Percentiles rank a stretch among this genome's conserved stretches.
phyloP scores from a whole-genome alignment of 1,284 basidiomycete species.

The Volvariella surrecta region DNA sequence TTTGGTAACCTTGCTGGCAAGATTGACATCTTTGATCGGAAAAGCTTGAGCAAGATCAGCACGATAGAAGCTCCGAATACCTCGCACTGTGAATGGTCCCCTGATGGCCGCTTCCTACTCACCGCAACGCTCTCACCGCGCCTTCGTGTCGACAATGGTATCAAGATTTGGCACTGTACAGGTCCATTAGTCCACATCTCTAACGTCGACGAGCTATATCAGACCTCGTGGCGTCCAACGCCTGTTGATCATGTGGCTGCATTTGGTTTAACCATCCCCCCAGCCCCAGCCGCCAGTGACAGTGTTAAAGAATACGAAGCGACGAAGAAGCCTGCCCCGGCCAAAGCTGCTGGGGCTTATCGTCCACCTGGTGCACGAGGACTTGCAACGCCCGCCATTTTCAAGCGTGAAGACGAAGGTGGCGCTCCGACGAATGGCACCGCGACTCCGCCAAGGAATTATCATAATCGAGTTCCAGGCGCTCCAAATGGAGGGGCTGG shows the following conservation, averaged over 20 bases:
- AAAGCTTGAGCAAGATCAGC: conserved; percentile 74
- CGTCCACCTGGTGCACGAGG: conserved; percentile 91
- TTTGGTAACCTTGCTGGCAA: conserved; percentile 96
- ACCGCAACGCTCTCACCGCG: conserved; percentile 93
- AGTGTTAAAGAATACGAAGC: conserved; percentile 31
- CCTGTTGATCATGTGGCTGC: conserved; percentile 54
- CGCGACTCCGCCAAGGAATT: conserved; percentile 50
- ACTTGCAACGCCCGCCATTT: conserved; percentile 74
- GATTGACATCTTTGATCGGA: conserved; percentile 88
- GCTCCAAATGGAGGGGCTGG: conserved; percentile 36
- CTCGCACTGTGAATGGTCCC: conserved; percentile 91
- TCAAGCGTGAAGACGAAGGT: conserved; percentile 84
- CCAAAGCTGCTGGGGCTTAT: conserved; percentile 77
- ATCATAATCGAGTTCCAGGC: conserved; percentile 48
- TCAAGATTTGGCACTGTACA: conserved; percentile 93
- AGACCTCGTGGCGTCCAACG: conserved; percentile 77
- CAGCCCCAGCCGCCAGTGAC: conserved; percentile 63
- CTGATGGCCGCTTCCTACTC: conserved; percentile 87
- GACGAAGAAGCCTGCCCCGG: conserved; percentile 34
- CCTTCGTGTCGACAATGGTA: conserved; percentile 92
- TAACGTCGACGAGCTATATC: conserved; percentile 79
- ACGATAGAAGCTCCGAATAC: conserved; percentile 93
- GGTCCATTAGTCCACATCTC: conserved; percentile 82
- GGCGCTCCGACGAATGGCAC: conserved; percentile 47
- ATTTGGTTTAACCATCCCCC: conserved; percentile 71